These are phyloP conservation scores for Pulveroboletus sp. DNA, from an alignment of 768 basidiomycete genomes.

Conservation along the genomic window DNA sequence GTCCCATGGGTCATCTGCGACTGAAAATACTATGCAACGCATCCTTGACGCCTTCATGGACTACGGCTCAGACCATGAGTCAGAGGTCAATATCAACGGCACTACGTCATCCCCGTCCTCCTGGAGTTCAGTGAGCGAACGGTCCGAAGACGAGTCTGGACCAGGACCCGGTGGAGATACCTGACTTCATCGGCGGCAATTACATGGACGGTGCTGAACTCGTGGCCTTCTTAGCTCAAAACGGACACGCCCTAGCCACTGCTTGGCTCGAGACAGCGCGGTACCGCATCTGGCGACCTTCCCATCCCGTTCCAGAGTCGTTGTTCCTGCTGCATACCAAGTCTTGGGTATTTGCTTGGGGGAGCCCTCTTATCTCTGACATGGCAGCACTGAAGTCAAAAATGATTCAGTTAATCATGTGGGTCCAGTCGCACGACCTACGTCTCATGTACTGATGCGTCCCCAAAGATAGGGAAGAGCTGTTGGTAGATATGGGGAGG, in stretches of 20 bases:
- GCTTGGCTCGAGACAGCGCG: constrained; percentile 65
- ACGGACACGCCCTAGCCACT: constrained; percentile 57
- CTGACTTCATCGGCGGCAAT: constrained; percentile 4
- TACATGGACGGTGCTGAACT: constrained; percentile 24
- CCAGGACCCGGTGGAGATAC: constrained; percentile 5
- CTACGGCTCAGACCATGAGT: background rate
- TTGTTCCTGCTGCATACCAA: constrained; percentile 43
- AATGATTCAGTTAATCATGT: constrained; percentile 42
- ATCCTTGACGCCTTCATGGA: constrained; percentile 1
- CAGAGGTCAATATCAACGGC: background rate
- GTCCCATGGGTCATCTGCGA: background rate
- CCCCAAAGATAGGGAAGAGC: constrained; percentile 45
- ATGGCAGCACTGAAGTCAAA: too few relatives aligned
- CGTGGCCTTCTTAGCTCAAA: constrained; percentile 53
- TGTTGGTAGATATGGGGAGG: constrained; percentile 54
- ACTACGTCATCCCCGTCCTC: background rate
- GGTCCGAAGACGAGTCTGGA: background rate
- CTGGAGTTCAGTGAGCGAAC: background rate
- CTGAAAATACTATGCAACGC: background rate
- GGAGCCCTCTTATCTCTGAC: constrained; percentile 64
- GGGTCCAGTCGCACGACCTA: constrained; percentile 40
- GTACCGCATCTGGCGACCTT: constrained; percentile 44
- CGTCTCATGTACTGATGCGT: constrained; percentile 60
- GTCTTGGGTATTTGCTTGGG: constrained; percentile 57
- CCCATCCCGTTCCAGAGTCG: constrained; percentile 24